Evolutionary conservation across 306 rosid species (phyloP).

Genomic region (Herpetospermum pedunculosum): DNA sequence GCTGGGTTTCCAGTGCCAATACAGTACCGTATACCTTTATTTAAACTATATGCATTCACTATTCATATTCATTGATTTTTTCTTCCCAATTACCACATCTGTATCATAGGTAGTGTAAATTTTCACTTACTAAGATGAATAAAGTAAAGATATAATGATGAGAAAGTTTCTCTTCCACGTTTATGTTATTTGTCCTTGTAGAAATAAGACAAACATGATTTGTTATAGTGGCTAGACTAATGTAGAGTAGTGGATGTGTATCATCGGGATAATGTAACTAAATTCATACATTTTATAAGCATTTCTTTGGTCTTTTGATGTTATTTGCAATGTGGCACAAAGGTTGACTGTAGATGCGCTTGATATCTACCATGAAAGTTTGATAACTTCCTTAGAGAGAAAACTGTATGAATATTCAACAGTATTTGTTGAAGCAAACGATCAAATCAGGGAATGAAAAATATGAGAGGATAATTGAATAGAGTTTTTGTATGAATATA

Average conservation of each 20-base stretch:
- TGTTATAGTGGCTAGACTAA: background rate
- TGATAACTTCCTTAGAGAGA: no score
- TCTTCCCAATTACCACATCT: constrained; percentile 19
- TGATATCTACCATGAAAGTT: no score
- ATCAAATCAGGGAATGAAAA: no score
- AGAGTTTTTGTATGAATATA: no score
- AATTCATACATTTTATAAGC: no score
- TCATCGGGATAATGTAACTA: background rate
- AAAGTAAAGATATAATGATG: constrained; percentile 20
- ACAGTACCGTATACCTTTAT: constrained; percentile 3
- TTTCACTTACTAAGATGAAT: constrained; percentile 16
- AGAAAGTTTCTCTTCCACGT: background rate
- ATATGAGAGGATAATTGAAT: no score
- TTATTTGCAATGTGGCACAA: background rate
- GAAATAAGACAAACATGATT: background rate
- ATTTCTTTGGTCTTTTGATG: background rate
- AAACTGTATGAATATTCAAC: no score
- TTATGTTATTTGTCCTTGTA: background rate
- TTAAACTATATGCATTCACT: constrained; percentile 14
- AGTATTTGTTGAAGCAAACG: no score
- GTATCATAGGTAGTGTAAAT: constrained; percentile 33
- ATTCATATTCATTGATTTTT: constrained; percentile 58
- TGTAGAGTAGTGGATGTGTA: background rate
- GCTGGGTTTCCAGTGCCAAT: constrained; percentile 1
- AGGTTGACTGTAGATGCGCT: background rate